These are phyloP conservation scores for Candida cerambycidarum DNA, from an alignment of 805 yeast genomes.

Conservation along the genomic window DNA sequence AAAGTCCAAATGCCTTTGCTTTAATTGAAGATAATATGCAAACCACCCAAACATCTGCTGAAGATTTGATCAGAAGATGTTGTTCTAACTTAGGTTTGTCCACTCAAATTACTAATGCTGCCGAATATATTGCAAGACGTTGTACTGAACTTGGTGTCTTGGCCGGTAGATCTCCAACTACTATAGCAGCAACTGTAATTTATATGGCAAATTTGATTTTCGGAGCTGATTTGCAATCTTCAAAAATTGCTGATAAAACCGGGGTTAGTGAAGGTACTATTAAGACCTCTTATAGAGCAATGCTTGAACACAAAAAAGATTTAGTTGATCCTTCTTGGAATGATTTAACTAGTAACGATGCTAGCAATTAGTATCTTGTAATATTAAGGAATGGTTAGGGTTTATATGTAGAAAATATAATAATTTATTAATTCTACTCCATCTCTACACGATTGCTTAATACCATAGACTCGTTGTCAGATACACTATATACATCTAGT, in stretches of 20 bases:
- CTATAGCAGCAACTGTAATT: slow-evolving; percentile 96
- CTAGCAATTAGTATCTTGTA: slow-evolving; percentile 1
- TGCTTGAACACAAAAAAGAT: slow-evolving; percentile 65
- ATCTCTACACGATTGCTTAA: no score
- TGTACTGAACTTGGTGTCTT: slow-evolving; percentile 90
- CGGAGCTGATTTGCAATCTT: slow-evolving; percentile 70
- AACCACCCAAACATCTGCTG: slow-evolving; percentile 87
- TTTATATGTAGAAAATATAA: background rate
- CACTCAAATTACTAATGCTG: slow-evolving; percentile 84
- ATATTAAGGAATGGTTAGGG: background rate
- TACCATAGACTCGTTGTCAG: no score
- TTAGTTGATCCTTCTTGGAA: slow-evolving; percentile 77
- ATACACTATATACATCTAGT: no score
- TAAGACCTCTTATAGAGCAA: slow-evolving; percentile 81
- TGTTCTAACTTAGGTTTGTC: slow-evolving; percentile 91
- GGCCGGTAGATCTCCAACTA: slow-evolving; percentile 95
- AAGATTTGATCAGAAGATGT: slow-evolving; percentile 91
- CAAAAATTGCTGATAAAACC: slow-evolving; percentile 83
- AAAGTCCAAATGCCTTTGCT: slow-evolving; percentile 41
- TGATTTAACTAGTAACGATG: slow-evolving; percentile 8
- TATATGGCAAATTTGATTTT: slow-evolving; percentile 92
- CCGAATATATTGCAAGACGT: slow-evolving; percentile 86
- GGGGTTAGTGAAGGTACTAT: slow-evolving; percentile 98
- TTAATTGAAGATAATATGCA: slow-evolving; percentile 51
- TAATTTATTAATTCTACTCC: no score